Evolutionary conservation across 371 early-diverging fungal species (phyloP).

Genomic region (Furculomyces boomerangus): DNA sequence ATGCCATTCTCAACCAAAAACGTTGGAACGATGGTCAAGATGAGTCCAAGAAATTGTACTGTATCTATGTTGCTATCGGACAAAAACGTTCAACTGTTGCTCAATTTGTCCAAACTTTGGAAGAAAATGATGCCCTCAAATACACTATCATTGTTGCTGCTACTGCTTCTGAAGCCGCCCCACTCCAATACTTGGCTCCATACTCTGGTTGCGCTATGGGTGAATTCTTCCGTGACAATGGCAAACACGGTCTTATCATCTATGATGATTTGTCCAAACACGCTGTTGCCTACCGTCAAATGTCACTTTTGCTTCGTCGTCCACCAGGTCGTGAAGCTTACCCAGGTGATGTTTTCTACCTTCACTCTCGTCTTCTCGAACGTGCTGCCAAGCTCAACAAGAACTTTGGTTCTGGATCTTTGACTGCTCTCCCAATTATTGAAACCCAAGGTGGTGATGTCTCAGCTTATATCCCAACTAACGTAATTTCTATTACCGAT

Average conservation of each 20-base stretch:
- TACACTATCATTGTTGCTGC: slow-evolving; percentile 91
- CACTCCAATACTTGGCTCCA: slow-evolving; percentile 89
- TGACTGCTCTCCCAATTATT: slow-evolving; percentile 92
- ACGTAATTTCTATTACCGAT: slow-evolving; percentile 96
- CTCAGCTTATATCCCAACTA: slow-evolving; percentile 95
- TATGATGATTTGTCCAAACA: slow-evolving; percentile 96
- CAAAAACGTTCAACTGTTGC: slow-evolving; percentile 96
- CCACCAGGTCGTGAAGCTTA: slow-evolving; percentile 96
- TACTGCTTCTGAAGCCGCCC: slow-evolving; percentile 90
- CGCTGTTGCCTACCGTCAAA: slow-evolving; percentile 95
- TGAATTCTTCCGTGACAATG: slow-evolving; percentile 95
- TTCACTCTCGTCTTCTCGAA: slow-evolving; percentile 90
- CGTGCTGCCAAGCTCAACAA: slow-evolving; percentile 95
- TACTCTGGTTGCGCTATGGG: slow-evolving; percentile 93
- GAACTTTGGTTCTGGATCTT: slow-evolving; percentile 74
- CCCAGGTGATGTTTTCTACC: slow-evolving; percentile 95
- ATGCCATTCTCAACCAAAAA: slow-evolving; percentile 93
- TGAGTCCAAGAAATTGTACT: slow-evolving; percentile 84
- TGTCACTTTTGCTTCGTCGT: slow-evolving; percentile 92
- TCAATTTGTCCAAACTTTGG: slow-evolving; percentile 88
- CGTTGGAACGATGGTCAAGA: slow-evolving; percentile 76
- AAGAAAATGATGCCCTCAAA: slow-evolving; percentile 83
- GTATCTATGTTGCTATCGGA: slow-evolving; percentile 92
- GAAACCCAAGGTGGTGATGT: slow-evolving; percentile 98
- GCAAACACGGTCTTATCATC: slow-evolving; percentile 88